Percentiles rank a stretch among this genome's conserved stretches.
phyloP scores from a whole-genome alignment of 1,284 basidiomycete species.

The Psilocybe mexicana region DNA sequence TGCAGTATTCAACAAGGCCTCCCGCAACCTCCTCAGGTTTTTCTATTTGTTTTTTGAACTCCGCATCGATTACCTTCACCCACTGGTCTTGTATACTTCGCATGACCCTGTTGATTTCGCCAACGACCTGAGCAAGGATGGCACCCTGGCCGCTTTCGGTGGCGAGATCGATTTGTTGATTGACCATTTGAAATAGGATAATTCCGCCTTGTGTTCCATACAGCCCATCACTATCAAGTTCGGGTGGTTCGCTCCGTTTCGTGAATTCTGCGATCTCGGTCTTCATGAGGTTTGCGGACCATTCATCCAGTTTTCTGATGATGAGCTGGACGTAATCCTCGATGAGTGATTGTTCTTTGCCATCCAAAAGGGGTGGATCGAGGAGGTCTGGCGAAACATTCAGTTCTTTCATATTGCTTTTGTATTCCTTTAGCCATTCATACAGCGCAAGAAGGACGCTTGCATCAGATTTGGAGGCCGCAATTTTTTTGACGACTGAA shows the following conservation, averaged over 20 bases:
- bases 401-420: constrained; percentile 92
- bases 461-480: constrained; percentile 83
- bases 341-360: constrained; percentile 90
- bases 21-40: constrained; percentile 87
- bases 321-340: constrained; percentile 96
- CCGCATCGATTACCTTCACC: constrained; percentile 81
- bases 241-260: constrained; percentile 82
- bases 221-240: constrained; percentile 84
- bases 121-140: constrained; percentile 89
- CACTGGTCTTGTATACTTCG: constrained; percentile 87
- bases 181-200: constrained; percentile 98
- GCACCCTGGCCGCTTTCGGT: constrained; percentile 95
- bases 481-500: constrained; percentile 69
- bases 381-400: constrained; percentile 80
- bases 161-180: constrained; percentile 94
- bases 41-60: constrained; percentile 87
- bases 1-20: constrained; percentile 94
- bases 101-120: constrained; percentile 91
- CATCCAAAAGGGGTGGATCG: constrained; percentile 89
- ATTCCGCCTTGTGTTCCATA: constrained; percentile 93
- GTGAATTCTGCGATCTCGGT: constrained; percentile 89
- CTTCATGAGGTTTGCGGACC: constrained; percentile 93
- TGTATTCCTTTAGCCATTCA: constrained; percentile 95
- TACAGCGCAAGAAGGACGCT: constrained; percentile 84
- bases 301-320: constrained; percentile 95